Evolutionary conservation across 176 grass and related monocot genomes (phyloP).

Genomic region (Chrysopogon serrulatus): DNA sequence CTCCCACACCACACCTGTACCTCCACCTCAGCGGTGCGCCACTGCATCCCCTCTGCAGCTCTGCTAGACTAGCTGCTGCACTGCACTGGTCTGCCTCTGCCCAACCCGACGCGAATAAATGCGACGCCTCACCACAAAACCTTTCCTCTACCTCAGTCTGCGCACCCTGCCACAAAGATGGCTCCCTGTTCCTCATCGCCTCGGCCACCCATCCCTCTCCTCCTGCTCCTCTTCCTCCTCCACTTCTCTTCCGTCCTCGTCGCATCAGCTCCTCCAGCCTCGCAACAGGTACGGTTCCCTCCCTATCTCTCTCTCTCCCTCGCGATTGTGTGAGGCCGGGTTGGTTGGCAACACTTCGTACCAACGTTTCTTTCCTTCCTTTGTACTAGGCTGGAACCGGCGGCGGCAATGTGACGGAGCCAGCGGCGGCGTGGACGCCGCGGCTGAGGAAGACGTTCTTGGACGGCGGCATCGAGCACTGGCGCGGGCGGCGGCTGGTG

Average conservation of each 20-base stretch:
- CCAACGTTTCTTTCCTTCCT: not conserved
- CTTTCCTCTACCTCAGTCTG: not conserved
- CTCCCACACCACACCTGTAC: too few relatives aligned
- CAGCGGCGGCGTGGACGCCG: conserved; percentile 26
- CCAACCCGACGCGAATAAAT: conserved; percentile 10
- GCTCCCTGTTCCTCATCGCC: conserved; percentile 13
- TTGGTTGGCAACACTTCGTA: not conserved
- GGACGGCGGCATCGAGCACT: not conserved
- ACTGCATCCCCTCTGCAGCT: not conserved
- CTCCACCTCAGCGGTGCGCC: too few relatives aligned
- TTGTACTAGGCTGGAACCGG: not conserved
- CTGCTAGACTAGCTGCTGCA: too few relatives aligned
- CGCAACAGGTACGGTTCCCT: not conserved
- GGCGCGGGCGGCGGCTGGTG: conserved; percentile 38
- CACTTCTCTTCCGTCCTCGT: not conserved
- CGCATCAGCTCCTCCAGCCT: not conserved
- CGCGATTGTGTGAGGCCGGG: not conserved
- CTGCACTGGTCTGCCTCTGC: not conserved
- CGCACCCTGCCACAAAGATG: conserved; percentile 13
- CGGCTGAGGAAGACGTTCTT: conserved; percentile 30
- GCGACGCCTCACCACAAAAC: not conserved
- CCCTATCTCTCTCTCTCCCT: conserved; percentile 8
- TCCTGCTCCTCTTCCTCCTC: not conserved
- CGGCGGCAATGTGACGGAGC: not conserved
- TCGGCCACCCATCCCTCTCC: conserved; percentile 8